Conservation (phyloP, 805 yeast species). For the Deakozyma indianensis region DNA sequence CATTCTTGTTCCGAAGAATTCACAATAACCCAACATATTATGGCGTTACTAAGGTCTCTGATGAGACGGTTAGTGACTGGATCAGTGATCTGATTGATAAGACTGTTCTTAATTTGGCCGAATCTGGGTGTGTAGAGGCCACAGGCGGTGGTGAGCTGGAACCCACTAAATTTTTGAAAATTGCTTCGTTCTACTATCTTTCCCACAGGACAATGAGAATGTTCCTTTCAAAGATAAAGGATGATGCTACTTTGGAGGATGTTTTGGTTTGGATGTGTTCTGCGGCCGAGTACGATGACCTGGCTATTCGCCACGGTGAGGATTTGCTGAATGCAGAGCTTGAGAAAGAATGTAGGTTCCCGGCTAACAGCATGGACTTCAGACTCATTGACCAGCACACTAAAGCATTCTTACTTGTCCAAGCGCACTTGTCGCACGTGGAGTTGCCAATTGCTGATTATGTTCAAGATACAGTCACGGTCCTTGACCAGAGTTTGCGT, state of each 20-base stretch:
- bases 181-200: slow-evolving; percentile 83
- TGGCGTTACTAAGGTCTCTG: slow-evolving; percentile 53
- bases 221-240: slow-evolving; percentile 38
- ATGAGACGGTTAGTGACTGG: slow-evolving; percentile 22
- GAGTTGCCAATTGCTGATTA: slow-evolving; percentile 93
- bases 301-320: slow-evolving; percentile 87
- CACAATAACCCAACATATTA: slow-evolving; percentile 68
- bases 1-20: slow-evolving; percentile 58
- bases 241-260: slow-evolving; percentile 37
- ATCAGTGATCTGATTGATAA: slow-evolving; percentile 40
- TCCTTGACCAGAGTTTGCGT: slow-evolving; percentile 87
- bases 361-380: slow-evolving; percentile 24
- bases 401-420: slow-evolving; percentile 56
- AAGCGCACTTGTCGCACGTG: slow-evolving; percentile 54
- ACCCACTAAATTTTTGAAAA: slow-evolving; percentile 71
- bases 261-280: slow-evolving; percentile 48
- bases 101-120: slow-evolving; percentile 50
- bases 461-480: slow-evolving; percentile 83
- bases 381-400: slow-evolving; percentile 82
- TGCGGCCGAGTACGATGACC: slow-evolving; percentile 71
- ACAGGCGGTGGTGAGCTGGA: slow-evolving; percentile 20
- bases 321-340: slow-evolving; percentile 74
- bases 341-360: slow-evolving; percentile 52
- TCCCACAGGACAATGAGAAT: slow-evolving; percentile 79
- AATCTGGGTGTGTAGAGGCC: slow-evolving; percentile 52